Evolutionary conservation across 2,329 filamentous ascomycete genomes (phyloP).

Genomic region (Neonectria coccinea): DNA sequence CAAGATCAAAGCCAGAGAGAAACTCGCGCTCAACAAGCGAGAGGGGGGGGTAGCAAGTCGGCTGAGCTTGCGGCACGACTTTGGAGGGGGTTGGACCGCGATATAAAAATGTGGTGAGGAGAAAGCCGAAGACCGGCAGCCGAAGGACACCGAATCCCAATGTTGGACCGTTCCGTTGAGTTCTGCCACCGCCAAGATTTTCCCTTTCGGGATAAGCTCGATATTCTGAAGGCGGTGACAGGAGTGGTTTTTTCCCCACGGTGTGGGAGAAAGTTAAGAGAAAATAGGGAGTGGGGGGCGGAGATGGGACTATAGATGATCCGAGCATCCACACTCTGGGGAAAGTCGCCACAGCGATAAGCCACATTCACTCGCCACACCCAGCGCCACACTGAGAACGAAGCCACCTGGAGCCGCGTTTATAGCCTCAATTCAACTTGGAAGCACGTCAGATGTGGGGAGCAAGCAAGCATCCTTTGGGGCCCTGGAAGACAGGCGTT

Average conservation of each 20-base stretch:
- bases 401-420: conserved; percentile 4
- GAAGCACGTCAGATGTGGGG: conserved; percentile 21
- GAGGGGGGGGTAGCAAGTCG: conserved; percentile 1
- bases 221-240: conserved; percentile 17
- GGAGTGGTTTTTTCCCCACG: conserved; percentile 17
- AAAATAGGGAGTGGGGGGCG: conserved; percentile 1
- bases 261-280: not conserved
- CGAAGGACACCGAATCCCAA: conserved; percentile 28
- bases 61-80: conserved; percentile 24
- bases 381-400: not conserved
- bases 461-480: not conserved
- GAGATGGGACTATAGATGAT: conserved; percentile 16
- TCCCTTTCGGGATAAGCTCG: conserved; percentile 17
- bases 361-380: not conserved
- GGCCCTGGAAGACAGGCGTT: not conserved
- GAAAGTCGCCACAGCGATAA: not conserved
- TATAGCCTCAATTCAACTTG: not conserved
- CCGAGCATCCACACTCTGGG: not conserved
- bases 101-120: conserved; percentile 27
- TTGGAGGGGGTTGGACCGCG: conserved; percentile 16
- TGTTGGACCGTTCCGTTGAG: conserved; percentile 27
- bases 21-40: conserved; percentile 15
- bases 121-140: conserved; percentile 31
- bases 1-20: conserved; percentile 11
- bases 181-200: conserved; percentile 27